These are phyloP conservation scores for Phytophthora boehmeriae DNA, from an alignment of 352 stramenopile genomes.

Conservation along the genomic window DNA sequence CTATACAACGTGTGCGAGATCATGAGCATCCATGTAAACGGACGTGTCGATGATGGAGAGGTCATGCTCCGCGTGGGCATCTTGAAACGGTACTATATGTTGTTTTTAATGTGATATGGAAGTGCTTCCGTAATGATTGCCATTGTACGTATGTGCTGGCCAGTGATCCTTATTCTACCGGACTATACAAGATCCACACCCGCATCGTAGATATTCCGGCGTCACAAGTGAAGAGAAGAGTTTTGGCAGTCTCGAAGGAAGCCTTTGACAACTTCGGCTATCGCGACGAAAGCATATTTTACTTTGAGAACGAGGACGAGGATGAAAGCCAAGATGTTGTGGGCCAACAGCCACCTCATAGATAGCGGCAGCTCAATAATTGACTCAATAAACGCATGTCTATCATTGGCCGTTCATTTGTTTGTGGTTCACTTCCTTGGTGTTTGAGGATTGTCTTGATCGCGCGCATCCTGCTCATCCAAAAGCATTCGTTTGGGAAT, in stretches of 20 bases:
- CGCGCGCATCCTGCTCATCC: slow-evolving; percentile 35
- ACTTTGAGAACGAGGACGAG: slow-evolving; percentile 45
- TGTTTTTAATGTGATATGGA: neutral
- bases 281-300: slow-evolving; percentile 82
- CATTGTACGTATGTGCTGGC: neutral
- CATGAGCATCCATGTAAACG: slow-evolving; percentile 54
- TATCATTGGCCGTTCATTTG: slow-evolving; percentile 4
- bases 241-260: slow-evolving; percentile 68
- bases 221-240: slow-evolving; percentile 68
- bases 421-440: slow-evolving; percentile 2
- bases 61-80: slow-evolving; percentile 68
- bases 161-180: slow-evolving; percentile 62
- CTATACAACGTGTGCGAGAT: slow-evolving; percentile 86
- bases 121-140: neutral
- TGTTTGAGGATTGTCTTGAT: slow-evolving; percentile 19
- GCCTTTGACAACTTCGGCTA: slow-evolving; percentile 69
- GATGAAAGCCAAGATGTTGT: slow-evolving; percentile 7
- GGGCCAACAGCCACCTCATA: neutral
- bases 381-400: neutral
- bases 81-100: slow-evolving; percentile 53
- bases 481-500: slow-evolving; percentile 69
- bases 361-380: slow-evolving; percentile 24
- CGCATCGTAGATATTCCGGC: slow-evolving; percentile 57
- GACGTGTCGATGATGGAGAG: slow-evolving; percentile 33
- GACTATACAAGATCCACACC: slow-evolving; percentile 45